phyloP scores from a whole-genome alignment of 2,329 filamentous ascomycete genomes.

The Aspergillus uvarum region DNA sequence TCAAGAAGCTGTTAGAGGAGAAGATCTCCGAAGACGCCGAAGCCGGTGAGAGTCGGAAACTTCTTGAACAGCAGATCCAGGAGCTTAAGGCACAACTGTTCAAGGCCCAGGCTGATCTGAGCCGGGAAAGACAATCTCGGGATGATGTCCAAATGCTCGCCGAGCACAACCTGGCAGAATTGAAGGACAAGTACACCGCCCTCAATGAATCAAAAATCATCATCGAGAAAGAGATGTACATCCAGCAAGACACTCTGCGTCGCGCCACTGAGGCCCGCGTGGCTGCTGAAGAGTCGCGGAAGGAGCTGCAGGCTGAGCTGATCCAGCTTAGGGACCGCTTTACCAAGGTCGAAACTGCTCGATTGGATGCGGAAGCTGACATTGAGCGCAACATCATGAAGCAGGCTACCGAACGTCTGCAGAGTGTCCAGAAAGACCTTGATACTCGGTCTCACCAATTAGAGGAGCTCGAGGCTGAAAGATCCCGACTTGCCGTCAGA shows the following conservation, averaged over 20 bases:
- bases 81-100: conserved; percentile 85
- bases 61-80: conserved; percentile 83
- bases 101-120: conserved; percentile 81
- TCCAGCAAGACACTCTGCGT: conserved; percentile 86
- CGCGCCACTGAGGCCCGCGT: conserved; percentile 79
- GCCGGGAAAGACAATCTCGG: conserved; percentile 85
- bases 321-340: conserved; percentile 80
- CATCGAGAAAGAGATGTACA: conserved; percentile 96
- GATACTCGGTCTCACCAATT: conserved; percentile 75
- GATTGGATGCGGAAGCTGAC: conserved; percentile 75
- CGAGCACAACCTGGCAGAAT: conserved; percentile 78
- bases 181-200: conserved; percentile 81
- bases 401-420: conserved; percentile 76
- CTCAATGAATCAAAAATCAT: conserved; percentile 94
- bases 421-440: conserved; percentile 73
- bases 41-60: conserved; percentile 73
- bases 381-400: conserved; percentile 77
- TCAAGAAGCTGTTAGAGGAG: conserved; percentile 80
- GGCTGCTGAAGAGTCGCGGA: conserved; percentile 80
- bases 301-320: conserved; percentile 84
- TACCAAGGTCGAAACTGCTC: conserved; percentile 79
- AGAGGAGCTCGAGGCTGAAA: conserved; percentile 76
- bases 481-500: conserved; percentile 71
- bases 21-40: conserved; percentile 88
- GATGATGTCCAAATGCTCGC: conserved; percentile 90